Evolutionary conservation across 208 protist genomes (phyloP).

Genomic region (Zelonia costaricensis): DNA sequence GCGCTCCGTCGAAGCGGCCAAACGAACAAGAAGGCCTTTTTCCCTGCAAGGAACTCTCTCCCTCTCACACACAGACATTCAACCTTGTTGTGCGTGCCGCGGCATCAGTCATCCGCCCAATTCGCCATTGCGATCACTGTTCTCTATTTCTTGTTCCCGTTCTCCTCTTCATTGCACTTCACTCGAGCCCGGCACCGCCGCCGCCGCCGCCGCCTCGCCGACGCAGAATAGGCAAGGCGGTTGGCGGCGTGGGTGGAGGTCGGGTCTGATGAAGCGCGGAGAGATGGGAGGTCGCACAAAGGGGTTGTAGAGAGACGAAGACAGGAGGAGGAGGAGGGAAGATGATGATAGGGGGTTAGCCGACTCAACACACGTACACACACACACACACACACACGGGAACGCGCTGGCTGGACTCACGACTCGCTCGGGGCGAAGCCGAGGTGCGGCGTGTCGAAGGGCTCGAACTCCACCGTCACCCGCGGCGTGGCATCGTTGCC

Average conservation of each 20-base stretch:
- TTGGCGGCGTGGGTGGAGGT: background rate
- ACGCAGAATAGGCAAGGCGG: too few relatives aligned
- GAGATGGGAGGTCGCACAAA: background rate
- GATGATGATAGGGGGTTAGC: background rate
- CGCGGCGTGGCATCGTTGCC: slow-evolving; percentile 11
- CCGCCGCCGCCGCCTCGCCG: too few relatives aligned
- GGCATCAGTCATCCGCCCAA: too few relatives aligned
- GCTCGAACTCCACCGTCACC: slow-evolving; percentile 9
- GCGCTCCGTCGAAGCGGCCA: too few relatives aligned
- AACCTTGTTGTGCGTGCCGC: too few relatives aligned
- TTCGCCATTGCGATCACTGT: too few relatives aligned
- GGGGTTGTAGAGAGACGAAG: background rate
- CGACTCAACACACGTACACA: background rate
- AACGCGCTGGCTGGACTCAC: slow-evolving; percentile 5
- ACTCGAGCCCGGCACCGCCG: too few relatives aligned
- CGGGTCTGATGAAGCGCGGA: background rate
- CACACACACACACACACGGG: background rate
- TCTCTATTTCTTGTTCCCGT: too few relatives aligned
- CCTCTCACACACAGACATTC: too few relatives aligned
- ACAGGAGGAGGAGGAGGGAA: background rate
- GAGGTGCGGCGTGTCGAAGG: slow-evolving; percentile 33
- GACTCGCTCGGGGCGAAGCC: slow-evolving; percentile 14
- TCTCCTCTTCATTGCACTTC: too few relatives aligned
- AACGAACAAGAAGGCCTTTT: too few relatives aligned
- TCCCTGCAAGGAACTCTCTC: too few relatives aligned